Evolutionary conservation across 2,329 filamentous ascomycete genomes (phyloP).

Genomic region (Xenoacremonium recifei): DNA sequence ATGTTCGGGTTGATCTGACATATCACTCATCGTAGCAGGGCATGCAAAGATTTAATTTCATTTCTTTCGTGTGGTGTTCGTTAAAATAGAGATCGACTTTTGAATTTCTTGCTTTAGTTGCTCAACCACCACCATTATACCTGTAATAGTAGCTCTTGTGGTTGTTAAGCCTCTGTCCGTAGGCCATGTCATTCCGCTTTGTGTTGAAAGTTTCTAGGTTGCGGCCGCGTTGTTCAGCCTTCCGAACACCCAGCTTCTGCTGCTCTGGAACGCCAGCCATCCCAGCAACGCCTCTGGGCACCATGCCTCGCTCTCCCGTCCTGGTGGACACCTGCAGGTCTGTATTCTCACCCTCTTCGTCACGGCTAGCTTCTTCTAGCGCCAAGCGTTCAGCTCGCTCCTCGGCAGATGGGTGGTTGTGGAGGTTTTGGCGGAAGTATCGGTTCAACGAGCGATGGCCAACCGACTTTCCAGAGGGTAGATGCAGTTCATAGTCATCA

Average conservation of each 20-base stretch:
- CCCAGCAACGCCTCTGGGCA: conserved; percentile 70
- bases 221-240: conserved; percentile 66
- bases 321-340: conserved; percentile 32
- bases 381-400: conserved; percentile 70
- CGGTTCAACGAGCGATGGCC: conserved; percentile 84
- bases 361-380: conserved; percentile 44
- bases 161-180: conserved; percentile 73
- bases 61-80: too few relatives aligned
- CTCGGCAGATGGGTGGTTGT: conserved; percentile 75
- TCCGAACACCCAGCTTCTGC: conserved; percentile 67
- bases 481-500: conserved; percentile 89
- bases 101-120: neutral
- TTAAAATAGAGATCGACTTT: too few relatives aligned
- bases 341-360: conserved; percentile 34
- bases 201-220: conserved; percentile 62
- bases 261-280: conserved; percentile 76
- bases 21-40: too few relatives aligned
- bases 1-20: too few relatives aligned
- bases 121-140: conserved; percentile 43
- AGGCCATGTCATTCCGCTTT: conserved; percentile 64
- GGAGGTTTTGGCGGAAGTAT: conserved; percentile 92
- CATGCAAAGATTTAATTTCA: too few relatives aligned
- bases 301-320: conserved; percentile 46
- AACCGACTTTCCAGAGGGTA: conserved; percentile 84
- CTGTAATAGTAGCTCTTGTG: conserved; percentile 63